Conservation (phyloP, 1,284 basidiomycete genomes). For the Athelia sp. region DNA sequence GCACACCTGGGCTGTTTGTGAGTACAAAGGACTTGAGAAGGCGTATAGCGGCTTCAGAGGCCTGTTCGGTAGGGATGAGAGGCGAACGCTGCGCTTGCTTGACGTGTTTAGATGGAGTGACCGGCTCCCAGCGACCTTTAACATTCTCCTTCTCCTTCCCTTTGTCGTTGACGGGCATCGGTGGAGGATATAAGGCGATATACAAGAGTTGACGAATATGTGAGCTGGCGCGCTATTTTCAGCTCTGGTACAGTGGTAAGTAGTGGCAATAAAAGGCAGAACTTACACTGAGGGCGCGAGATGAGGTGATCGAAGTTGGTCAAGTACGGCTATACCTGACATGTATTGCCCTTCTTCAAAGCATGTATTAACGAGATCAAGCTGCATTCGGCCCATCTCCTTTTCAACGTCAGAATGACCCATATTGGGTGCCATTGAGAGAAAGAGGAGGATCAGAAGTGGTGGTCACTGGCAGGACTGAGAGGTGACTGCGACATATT, state of each 20-base stretch:
- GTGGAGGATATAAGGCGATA: slow-evolving; percentile 56
- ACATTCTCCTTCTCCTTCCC: slow-evolving; percentile 24
- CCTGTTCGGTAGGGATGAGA: slow-evolving; percentile 36
- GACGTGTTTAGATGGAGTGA: slow-evolving; percentile 39
- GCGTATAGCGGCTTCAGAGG: slow-evolving; percentile 45
- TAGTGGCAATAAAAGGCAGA: slow-evolving; percentile 2
- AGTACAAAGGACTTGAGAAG: slow-evolving; percentile 50
- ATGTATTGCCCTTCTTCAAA: slow-evolving; percentile 73
- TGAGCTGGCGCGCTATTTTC: slow-evolving; percentile 27
- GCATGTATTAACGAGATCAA: slow-evolving; percentile 57
- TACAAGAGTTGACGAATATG: slow-evolving; percentile 67
- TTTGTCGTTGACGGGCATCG: slow-evolving; percentile 21
- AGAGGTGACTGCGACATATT: too few relatives aligned
- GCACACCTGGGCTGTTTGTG: slow-evolving; percentile 49
- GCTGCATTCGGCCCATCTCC: slow-evolving; percentile 52
- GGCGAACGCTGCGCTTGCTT: slow-evolving; percentile 36
- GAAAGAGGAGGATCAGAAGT: too few relatives aligned
- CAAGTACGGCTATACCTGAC: slow-evolving; percentile 52
- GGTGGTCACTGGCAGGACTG: too few relatives aligned
- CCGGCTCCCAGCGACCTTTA: slow-evolving; percentile 14
- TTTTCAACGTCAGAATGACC: slow-evolving; percentile 23
- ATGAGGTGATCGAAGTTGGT: slow-evolving; percentile 51
- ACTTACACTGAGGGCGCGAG: slow-evolving; percentile 52
- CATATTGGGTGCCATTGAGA: too few relatives aligned
- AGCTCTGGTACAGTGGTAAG: too few relatives aligned